A percentile compares a stretch with the other conserved stretches of the same genome.
Conservation (phyloP, 2,329 filamentous ascomycete species). For the Aspergillus jensenii region DNA sequence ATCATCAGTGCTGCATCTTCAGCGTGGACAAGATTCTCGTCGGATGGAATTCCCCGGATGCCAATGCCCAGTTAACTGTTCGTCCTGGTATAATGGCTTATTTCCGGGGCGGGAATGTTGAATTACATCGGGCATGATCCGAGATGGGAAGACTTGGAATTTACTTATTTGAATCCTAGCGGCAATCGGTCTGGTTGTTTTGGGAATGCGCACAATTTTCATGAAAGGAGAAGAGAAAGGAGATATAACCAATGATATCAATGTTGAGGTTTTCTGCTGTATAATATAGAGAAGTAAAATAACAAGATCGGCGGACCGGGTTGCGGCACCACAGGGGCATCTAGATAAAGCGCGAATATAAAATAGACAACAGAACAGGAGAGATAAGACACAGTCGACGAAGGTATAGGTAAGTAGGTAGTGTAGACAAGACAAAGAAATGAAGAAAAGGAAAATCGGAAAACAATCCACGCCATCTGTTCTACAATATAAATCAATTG, state of each 20-base stretch:
- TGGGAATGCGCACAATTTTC: too few species aligned
- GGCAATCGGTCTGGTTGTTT: too few species aligned
- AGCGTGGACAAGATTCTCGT: too few species aligned
- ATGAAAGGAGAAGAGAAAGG: neutral
- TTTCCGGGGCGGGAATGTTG: too few species aligned
- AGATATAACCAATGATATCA: neutral
- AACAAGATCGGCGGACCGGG: neutral
- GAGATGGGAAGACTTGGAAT: too few species aligned
- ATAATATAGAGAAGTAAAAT: neutral
- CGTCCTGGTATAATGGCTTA: too few species aligned
- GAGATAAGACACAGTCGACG: slow-evolving; percentile 3
- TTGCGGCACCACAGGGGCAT: neutral
- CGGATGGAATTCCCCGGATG: too few species aligned
- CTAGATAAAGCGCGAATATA: neutral
- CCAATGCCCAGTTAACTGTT: too few species aligned
- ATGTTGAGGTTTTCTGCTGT: neutral
- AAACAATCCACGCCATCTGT: neutral
- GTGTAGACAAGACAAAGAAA: neutral
- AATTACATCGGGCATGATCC: too few species aligned
- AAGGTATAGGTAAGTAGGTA: slow-evolving; percentile 1
- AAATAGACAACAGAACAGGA: slow-evolving; percentile 15
- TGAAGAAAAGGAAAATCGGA: neutral
- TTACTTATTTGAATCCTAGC: too few species aligned
- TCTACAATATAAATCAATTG: neutral
- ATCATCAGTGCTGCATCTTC: too few species aligned